Evolutionary conservation across 306 rosid species (phyloP), one percentile per base, ranked within the genome.

Genomic region (Trifolium dubium): DNA sequence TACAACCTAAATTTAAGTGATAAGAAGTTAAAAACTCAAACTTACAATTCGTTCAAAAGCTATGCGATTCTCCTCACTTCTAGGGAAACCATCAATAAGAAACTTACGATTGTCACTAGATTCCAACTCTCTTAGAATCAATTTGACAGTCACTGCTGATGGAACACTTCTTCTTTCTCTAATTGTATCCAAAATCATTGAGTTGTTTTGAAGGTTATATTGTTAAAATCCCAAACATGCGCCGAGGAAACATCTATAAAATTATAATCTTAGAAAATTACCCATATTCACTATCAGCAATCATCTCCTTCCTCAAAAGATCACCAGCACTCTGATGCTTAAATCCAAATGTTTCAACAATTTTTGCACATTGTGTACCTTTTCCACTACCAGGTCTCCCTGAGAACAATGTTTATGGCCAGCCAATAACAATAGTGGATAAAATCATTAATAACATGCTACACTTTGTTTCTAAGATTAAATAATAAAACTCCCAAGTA

Each of bases 321-420:
- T 92, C 99, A 71, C 99, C 99, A 30, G 99, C 99, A 80, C 99
- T 94, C 58, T 92, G 70, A 89, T 94, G 99, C 74, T 86, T 89
- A 78, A 87, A 87, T 78, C 96, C 96, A 76, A 74, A 94, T 46
- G 89, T 85, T 62, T 88, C 95, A 40, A 89, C 97, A 17, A 92
- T 92, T 87, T 74, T 94, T 71, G 43, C 82, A 77, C 99, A 94
- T 79, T 92, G 99, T 55, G 99, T 94, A 34, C 97, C 99, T 83
- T 92, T 94, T 46, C 99, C 99, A 76, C 93, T 87, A 47, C 97
- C 97, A 75, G 99, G 97, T 4, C 99, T 96, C 47, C 99, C 99
- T 94, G 76, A 82, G 61, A 64, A 46, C 51, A 77, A 68, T 19
- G 12, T 19, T 37, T 58, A 15, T 23, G 23, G 23, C 39, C 67